A percentile compares a stretch with the other conserved stretches of the same genome.
These are phyloP conservation scores for Talaromyces sp. DNA, from an alignment of 2,329 filamentous ascomycete genomes.

Conservation along the genomic window DNA sequence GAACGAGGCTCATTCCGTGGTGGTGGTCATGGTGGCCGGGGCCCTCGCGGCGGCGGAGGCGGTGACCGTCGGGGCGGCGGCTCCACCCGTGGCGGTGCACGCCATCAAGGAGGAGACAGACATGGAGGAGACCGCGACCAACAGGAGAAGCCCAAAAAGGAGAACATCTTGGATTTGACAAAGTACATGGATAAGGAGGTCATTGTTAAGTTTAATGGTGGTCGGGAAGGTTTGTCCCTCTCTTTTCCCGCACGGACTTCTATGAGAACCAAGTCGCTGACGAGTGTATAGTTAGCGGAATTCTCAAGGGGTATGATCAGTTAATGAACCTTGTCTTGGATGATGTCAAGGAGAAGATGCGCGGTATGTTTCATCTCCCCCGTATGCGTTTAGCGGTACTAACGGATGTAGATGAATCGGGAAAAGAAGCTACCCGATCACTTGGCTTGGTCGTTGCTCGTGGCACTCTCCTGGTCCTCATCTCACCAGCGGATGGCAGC, in stretches of 20 bases:
- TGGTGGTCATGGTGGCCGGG: constrained; percentile 29
- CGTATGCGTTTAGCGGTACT: constrained; percentile 16
- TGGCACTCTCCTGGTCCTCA: constrained; percentile 86
- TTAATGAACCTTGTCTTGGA: constrained; percentile 97
- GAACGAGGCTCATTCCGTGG: constrained; percentile 54
- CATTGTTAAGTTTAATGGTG: constrained; percentile 93
- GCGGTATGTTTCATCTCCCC: constrained; percentile 56
- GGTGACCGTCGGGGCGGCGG: constrained; percentile 27
- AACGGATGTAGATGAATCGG: constrained; percentile 73
- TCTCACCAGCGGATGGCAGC: constrained; percentile 89
- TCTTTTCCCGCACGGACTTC: background rate
- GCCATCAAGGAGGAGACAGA: constrained; percentile 32
- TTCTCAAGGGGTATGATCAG: constrained; percentile 91
- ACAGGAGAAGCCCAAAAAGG: constrained; percentile 80
- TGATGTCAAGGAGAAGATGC: constrained; percentile 83
- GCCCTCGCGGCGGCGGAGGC: constrained; percentile 36
- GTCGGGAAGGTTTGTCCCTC: constrained; percentile 68
- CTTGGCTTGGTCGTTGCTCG: constrained; percentile 86
- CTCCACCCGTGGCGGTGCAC: constrained; percentile 37
- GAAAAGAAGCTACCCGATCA: constrained; percentile 75
- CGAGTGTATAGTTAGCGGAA: constrained; percentile 66
- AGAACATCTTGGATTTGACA: constrained; percentile 91
- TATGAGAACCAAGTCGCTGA: background rate
- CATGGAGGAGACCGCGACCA: constrained; percentile 46
- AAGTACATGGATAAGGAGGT: constrained; percentile 98